Evolutionary conservation across 2,329 filamentous ascomycete species (phyloP), one percentile per base, ranked within the genome.

Genomic region (Microdochium paspali): DNA sequence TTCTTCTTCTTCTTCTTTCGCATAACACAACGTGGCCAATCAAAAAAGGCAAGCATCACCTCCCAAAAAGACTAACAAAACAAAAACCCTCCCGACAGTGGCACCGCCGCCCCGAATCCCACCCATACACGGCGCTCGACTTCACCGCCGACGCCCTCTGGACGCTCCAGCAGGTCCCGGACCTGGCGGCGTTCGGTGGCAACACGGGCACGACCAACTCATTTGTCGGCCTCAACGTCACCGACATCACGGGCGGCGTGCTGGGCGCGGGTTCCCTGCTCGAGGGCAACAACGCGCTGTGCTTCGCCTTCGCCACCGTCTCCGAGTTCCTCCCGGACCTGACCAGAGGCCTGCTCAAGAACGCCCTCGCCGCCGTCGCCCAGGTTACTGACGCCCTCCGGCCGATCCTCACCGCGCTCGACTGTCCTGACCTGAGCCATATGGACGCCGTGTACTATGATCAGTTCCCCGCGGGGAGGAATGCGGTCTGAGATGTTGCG

Each of bases 281-380:
- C 12, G 49, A 56, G 25, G 48, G 47, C 9, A 64, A 64, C 47
- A 67, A 66, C 26, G 53, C 68, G 3, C 49, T 62, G 6, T 69
- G 66, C 49, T 65, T 68, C 39, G 55, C 60, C 4, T 60, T 62
- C 24, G 60, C 66, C 47, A 51, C 63, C 10, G 46, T 65, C 28
- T 61, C 64, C 44, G 56, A 58, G 7, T 54, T 58, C 25, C 59
- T 60, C 24, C 65, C 64, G 10, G 58, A 64, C 46, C 51, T 60
- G 1, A 51, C 67, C 20, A 51, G 56, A 10, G 56, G 56, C 2
- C 24, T 66, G 10, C 63, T 60, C 45, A 49, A 54, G 46, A 61
- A 63, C 1, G 44, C 64, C 15, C 55, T 59, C 2, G 51, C 48
- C 10, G 60, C 62, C 2, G 32, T 65, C 46, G 54, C 58, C 24